Conservation (phyloP, 768 basidiomycete genomes). For the Leccinum variicolor region DNA sequence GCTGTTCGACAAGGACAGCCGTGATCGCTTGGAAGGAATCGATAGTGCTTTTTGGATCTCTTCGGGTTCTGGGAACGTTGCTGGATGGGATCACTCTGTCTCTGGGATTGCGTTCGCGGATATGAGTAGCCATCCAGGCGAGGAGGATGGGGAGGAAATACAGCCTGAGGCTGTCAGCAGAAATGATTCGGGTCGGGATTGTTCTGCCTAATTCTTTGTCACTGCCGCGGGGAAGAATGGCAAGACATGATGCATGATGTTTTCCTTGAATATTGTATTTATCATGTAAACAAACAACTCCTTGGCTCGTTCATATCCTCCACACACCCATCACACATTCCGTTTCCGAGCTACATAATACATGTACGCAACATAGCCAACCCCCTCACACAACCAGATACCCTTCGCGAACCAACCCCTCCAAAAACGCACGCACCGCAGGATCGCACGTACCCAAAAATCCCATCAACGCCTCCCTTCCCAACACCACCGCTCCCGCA, state of each 20-base stretch:
- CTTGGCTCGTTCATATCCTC: too few relatives aligned
- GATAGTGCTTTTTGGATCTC: neutral
- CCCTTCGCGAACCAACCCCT: slow-evolving; percentile 30
- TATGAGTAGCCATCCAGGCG: neutral
- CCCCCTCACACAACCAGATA: neutral
- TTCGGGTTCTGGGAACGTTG: neutral
- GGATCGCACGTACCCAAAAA: slow-evolving; percentile 21
- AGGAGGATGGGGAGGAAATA: neutral
- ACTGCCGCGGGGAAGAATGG: too few relatives aligned
- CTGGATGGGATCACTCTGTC: neutral
- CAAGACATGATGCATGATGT: neutral
- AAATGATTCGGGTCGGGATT: too few relatives aligned
- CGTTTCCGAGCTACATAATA: neutral
- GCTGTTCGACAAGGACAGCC: neutral
- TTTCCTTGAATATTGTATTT: too few relatives aligned
- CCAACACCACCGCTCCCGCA: slow-evolving; percentile 5
- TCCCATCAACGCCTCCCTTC: slow-evolving; percentile 13
- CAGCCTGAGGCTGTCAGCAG: neutral
- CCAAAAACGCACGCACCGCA: slow-evolving; percentile 29
- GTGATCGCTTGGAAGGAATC: neutral
- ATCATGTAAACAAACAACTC: too few relatives aligned
- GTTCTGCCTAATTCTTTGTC: too few relatives aligned
- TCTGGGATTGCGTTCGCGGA: neutral
- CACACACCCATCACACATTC: neutral
- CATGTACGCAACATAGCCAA: too few relatives aligned